These are phyloP conservation scores for Starmerella floris DNA, from an alignment of 805 yeast genomes.

Conservation along the genomic window DNA sequence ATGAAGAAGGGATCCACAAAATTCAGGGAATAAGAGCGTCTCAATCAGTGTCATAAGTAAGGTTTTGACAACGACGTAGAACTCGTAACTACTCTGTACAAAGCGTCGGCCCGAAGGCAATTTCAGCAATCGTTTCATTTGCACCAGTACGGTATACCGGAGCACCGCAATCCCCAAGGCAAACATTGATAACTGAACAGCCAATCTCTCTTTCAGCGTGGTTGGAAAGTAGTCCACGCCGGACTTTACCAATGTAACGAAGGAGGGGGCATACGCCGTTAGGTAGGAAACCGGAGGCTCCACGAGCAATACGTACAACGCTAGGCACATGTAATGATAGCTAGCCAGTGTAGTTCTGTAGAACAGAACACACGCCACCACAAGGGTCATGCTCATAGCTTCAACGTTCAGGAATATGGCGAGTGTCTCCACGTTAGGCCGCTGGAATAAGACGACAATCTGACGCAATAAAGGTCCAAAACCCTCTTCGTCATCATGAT, in stretches of 20 bases:
- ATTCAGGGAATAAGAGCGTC: slow-evolving; percentile 69
- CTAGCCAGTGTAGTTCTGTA: background rate
- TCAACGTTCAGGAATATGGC: background rate
- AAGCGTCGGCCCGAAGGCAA: slow-evolving; percentile 5
- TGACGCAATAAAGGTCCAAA: background rate
- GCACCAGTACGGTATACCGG: slow-evolving; percentile 4
- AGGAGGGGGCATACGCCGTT: background rate
- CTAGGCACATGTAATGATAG: background rate
- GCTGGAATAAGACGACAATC: background rate
- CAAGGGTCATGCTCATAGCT: background rate
- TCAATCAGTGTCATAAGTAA: slow-evolving; percentile 64
- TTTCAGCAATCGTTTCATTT: slow-evolving; percentile 10
- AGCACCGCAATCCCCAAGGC: background rate
- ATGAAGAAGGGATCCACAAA: slow-evolving; percentile 70
- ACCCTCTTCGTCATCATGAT: background rate
- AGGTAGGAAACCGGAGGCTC: background rate
- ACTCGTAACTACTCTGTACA: slow-evolving; percentile 15
- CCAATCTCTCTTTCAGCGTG: background rate
- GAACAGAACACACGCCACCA: background rate
- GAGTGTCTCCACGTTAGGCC: background rate
- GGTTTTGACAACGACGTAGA: slow-evolving; percentile 52
- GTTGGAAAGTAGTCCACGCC: background rate
- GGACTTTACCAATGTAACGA: background rate
- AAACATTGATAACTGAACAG: background rate
- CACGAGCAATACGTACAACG: background rate